phyloP scores from a whole-genome alignment of 179 eudicot species.

The Silene noctiflora region DNA sequence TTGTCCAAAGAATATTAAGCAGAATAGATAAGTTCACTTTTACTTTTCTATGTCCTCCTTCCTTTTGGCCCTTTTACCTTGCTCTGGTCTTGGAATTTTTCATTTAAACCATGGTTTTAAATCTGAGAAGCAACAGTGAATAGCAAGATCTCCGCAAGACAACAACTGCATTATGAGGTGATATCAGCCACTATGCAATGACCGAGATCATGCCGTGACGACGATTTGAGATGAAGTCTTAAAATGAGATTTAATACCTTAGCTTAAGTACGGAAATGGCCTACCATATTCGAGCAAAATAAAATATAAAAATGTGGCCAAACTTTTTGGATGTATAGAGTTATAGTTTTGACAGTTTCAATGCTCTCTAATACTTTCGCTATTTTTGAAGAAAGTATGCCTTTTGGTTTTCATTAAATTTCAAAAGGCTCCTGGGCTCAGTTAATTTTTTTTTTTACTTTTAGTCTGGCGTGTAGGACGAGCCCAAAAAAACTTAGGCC shows the following conservation, averaged over 20 bases:
- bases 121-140: no score
- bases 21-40: background rate
- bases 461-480: no score
- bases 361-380: background rate
- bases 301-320: background rate
- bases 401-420: background rate
- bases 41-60: background rate
- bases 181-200: no score
- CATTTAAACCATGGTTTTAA: background rate
- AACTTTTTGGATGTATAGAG: background rate
- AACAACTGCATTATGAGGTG: background rate
- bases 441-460: no score
- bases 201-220: no score
- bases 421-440: no score
- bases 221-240: no score
- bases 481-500: no score
- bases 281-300: no score
- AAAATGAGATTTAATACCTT: no score
- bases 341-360: background rate
- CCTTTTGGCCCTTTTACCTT: background rate
- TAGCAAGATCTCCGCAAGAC: background rate
- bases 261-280: no score
- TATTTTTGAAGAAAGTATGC: background rate
- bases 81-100: background rate
- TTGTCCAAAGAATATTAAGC: background rate